Evolutionary conservation across 2,329 filamentous ascomycete species (phyloP), one percentile per base, ranked within the genome.

Genomic region (Ophioceras dolichostomum): DNA sequence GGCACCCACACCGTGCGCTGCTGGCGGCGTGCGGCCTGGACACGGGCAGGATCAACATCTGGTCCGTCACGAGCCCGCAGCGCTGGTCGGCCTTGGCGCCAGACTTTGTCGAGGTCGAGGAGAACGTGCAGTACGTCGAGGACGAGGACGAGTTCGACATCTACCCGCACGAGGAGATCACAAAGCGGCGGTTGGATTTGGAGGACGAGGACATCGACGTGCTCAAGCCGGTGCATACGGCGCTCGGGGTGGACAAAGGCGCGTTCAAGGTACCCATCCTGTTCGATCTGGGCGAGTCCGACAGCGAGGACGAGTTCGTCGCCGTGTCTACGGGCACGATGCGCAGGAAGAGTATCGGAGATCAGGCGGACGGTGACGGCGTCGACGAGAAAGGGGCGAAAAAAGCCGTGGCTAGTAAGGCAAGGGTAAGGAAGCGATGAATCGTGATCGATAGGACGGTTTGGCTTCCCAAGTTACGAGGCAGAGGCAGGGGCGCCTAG

Each of bases 71-170:
- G 29, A 91, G 85, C 38, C 89, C 91, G 9, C 93, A 98, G 54
- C 83, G 91, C 49, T 98, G 91, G 93, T 95, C 88, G 13, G 89
- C 91, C 2, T 70, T 98, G 21, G 93, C 93, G 5, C 91, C 91
- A 0, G 93, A 98, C 59, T 98, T 98, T 58, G 83, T 80, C 29
- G 91, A 98, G 58, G 87, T 98, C 12, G 91, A 98, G 59, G 91
- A 98, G 60, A 98, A 98, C 49, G 87, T 94, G 17, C 86, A 96
- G 56, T 98, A 98, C 54, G 76, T 93, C 30, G 91, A 98, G 58
- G 75, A 76, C 39, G 91, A 98, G 60, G 91, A 98, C 55, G 91
- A 98, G 54, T 98, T 98, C 49, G 93, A 98, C 57, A 93, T 96
- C 39, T 91, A 96, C 54, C 87, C 87, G 0, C 81, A 89, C 40